phyloP scores from a whole-genome alignment of 176 grass and related monocot species.

The Metroxylon sagu region DNA sequence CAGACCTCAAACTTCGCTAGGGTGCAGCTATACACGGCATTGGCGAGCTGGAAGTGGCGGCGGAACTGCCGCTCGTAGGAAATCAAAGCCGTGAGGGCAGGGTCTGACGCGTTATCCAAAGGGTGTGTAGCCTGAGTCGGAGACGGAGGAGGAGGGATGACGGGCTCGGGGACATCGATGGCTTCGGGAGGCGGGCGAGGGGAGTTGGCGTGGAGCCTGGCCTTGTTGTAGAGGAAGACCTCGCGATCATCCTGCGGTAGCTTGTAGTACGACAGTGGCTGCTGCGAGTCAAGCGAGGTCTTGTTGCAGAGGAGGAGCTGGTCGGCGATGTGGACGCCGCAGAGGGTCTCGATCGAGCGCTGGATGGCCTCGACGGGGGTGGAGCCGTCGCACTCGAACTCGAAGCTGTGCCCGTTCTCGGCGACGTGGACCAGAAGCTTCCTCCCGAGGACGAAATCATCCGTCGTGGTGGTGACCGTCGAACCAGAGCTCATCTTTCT shows the following conservation, averaged over 20 bases:
- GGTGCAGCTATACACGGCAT: conserved; percentile 45
- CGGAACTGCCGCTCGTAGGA: conserved; percentile 76
- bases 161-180: conserved; percentile 43
- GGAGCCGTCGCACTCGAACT: conserved; percentile 70
- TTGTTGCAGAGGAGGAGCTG: conserved; percentile 79
- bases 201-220: conserved; percentile 41
- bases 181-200: conserved; percentile 41
- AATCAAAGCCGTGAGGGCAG: conserved; percentile 64
- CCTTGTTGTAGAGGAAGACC: conserved; percentile 94
- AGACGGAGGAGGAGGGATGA: conserved; percentile 37
- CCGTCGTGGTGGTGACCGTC: conserved; percentile 44
- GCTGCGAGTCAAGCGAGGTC: conserved; percentile 51
- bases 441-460: conserved; percentile 47
- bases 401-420: conserved; percentile 87
- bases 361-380: conserved; percentile 60
- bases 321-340: conserved; percentile 41
- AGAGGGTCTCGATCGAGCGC: conserved; percentile 49
- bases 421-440: conserved; percentile 77
- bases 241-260: conserved; percentile 75
- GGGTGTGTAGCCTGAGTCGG: conserved; percentile 30
- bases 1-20: conserved; percentile 58
- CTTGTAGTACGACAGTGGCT: conserved; percentile 66
- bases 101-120: conserved; percentile 39
- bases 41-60: conserved; percentile 83
- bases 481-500: conserved; percentile 85